phyloP scores from a whole-genome alignment of 2,329 filamentous ascomycete species.

The Hansfordia pulvinata region DNA sequence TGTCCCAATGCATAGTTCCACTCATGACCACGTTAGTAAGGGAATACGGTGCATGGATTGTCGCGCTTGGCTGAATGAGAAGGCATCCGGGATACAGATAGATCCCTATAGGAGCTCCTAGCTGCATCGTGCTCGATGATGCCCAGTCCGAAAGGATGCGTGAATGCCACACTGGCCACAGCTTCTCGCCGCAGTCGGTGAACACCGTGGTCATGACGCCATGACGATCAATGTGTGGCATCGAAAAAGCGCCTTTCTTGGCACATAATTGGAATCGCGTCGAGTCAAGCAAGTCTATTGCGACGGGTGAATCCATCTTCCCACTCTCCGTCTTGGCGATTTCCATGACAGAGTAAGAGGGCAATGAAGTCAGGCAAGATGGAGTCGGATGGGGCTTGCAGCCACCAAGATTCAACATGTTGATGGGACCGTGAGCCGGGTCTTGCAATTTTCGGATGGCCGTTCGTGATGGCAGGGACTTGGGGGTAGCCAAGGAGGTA shows the following conservation, averaged over 20 bases:
- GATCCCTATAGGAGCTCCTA: not conserved
- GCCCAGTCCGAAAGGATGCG: not conserved
- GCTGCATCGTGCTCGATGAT: not conserved
- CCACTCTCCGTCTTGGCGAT: not conserved
- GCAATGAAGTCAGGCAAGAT: not conserved
- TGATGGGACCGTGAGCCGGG: not conserved
- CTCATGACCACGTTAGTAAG: constrained; percentile 1
- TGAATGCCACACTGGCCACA: not conserved
- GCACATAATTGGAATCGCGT: too few species aligned
- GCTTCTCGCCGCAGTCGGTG: not conserved
- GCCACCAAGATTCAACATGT: not conserved
- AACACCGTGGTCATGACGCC: not conserved
- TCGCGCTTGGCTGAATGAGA: not conserved
- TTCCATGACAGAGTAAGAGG: not conserved
- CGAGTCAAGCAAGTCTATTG: too few species aligned
- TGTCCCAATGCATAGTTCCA: constrained; percentile 1
- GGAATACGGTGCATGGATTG: constrained; percentile 1
- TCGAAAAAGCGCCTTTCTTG: not conserved
- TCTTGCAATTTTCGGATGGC: too few species aligned
- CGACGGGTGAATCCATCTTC: not conserved
- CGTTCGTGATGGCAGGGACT: too few species aligned
- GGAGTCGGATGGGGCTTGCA: not conserved
- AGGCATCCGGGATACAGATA: constrained; percentile 1
- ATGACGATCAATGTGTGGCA: constrained; percentile 1
- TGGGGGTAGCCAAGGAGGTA: too few species aligned